Percentiles rank a stretch among this genome's conserved stretches.
Evolutionary conservation across 2,329 filamentous ascomycete genomes (phyloP).

Genomic region (Periglandula ipomoeae): DNA sequence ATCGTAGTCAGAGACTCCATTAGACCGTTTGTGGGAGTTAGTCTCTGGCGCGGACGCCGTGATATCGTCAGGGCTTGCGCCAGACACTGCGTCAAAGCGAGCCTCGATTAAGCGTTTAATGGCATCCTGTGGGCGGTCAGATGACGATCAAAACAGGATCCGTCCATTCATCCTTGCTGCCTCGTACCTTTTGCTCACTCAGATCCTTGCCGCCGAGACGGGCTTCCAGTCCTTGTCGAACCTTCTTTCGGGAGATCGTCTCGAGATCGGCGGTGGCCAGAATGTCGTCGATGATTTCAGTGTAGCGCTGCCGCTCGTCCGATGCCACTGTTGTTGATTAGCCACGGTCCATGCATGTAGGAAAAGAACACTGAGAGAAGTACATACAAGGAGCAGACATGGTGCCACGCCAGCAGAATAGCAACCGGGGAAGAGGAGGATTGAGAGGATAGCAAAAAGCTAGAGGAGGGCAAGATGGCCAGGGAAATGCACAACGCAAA

Average conservation of each 20-base stretch:
- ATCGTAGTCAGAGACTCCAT: conserved; percentile 26
- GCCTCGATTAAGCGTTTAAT: conserved; percentile 66
- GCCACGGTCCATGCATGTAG: neutral
- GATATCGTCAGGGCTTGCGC: conserved; percentile 37
- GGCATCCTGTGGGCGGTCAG: conserved; percentile 39
- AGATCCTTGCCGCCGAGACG: conserved; percentile 48
- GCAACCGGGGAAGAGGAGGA: neutral
- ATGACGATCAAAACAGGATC: no score
- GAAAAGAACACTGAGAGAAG: neutral
- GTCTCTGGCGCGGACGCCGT: conserved; percentile 25
- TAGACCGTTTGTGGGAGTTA: conserved; percentile 26
- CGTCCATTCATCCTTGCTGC: no score
- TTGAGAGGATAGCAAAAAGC: neutral
- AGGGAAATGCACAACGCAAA: neutral
- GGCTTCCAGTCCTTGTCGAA: conserved; percentile 46
- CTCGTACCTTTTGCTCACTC: conserved; percentile 46
- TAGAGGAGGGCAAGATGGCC: neutral
- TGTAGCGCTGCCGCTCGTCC: conserved; percentile 44
- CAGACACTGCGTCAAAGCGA: conserved; percentile 62
- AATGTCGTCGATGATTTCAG: conserved; percentile 50
- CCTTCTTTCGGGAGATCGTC: conserved; percentile 56
- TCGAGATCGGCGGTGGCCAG: conserved; percentile 48
- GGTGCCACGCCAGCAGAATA: conserved; percentile 4
- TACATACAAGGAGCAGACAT: conserved; percentile 18
- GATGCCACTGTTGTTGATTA: conserved; percentile 31